A percentile compares a stretch with the other conserved stretches of the same genome.
Conservation (phyloP, 225 moss, liverwort and hornwort genomes). For the Pseudisothecium myosuroides region DNA sequence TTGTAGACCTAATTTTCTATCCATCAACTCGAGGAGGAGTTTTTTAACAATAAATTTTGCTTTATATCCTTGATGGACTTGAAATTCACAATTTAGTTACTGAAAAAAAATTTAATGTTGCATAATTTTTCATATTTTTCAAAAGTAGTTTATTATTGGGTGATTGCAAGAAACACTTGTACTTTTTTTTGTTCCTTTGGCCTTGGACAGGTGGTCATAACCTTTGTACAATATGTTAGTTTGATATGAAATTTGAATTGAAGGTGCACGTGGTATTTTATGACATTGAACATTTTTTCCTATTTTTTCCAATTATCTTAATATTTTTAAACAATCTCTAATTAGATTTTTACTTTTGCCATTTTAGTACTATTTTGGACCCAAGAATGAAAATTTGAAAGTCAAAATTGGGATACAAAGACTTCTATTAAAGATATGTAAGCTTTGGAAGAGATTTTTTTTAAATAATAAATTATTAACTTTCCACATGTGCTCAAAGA, state of each 20-base stretch:
- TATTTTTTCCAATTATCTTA: no score
- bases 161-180: no score
- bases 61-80: neutral
- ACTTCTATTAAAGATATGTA: neutral
- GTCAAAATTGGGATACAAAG: neutral
- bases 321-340: accelerated
- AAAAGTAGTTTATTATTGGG: neutral
- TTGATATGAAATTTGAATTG: no score
- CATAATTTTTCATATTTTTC: neutral
- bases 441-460: neutral
- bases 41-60: neutral
- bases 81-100: neutral
- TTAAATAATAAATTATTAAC: neutral
- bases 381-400: neutral
- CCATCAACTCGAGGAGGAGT: neutral
- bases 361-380: neutral
- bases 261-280: no score
- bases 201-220: accelerated
- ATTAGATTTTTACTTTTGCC: neutral
- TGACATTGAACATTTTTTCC: no score
- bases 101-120: neutral
- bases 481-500: no score
- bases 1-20: neutral
- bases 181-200: no score
- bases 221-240: no score